Evolutionary conservation across 108 stramenopile species (phyloP), one percentile per base, ranked within the genome.

Genomic region (Skeletonema grethae): DNA sequence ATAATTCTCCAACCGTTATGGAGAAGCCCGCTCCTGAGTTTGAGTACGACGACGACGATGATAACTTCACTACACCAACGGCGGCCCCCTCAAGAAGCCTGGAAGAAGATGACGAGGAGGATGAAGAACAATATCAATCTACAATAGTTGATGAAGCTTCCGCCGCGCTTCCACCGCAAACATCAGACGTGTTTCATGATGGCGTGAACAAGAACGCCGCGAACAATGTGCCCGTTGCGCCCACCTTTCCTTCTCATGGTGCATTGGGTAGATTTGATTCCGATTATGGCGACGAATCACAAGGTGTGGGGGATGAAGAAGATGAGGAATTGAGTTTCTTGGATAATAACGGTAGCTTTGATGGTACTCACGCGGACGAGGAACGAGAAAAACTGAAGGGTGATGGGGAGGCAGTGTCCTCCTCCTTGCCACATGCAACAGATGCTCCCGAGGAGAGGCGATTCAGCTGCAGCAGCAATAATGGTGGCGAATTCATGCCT

Each of bases 201-300:
- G 39, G 13, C 48, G n/a, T 20, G 48, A 50, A 50, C 48, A 50
- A 50, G 48, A 50, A 50, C 48, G 18, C 48, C 8, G 18, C 16
- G 3, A 20, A 18, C 16, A 15, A 50, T 50, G n/a, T 50, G n/a
- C 22, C 48, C 20, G 18, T 50, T 8, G 48, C 48, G 6, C 48
- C 48, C 20, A 50, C 48, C 18, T 50, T 50, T 22, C 48, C 48
- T 2, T 50, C 48, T 50, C 48, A 50, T 50, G 48, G 48, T 50
- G 48, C 20, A 15, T 22, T 50, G 48, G 48, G 48, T 50, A 18
- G 48, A 5, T 50, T 50, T 22, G 48, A 50, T 22, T 50, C 48
- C 18, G 48, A 50, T 6, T 50, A 50, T 50, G 48, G 48, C 7
- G 48, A 50, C 48, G 48, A 50, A 20, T n/a, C n/a, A n/a, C n/a